Conservation (phyloP, 305 asterid species). For the Fraxinus albicans region DNA sequence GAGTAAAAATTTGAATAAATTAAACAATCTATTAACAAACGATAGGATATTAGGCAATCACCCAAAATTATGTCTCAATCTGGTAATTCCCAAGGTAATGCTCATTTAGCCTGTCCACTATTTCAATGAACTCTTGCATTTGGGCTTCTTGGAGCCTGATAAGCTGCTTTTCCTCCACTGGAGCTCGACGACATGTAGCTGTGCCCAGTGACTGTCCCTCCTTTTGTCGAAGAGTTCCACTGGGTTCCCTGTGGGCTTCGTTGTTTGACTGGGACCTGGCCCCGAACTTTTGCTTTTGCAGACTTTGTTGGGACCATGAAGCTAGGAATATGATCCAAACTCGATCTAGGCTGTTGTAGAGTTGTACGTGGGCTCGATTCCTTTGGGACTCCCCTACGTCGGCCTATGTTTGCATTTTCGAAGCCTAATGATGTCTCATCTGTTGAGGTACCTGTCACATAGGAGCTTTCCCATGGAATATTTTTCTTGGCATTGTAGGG, state of each 20-base stretch:
- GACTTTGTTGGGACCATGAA: slow-evolving; percentile 92
- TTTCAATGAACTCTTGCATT: slow-evolving; percentile 32
- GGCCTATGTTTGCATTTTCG: slow-evolving; percentile 39
- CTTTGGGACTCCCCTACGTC: slow-evolving; percentile 20
- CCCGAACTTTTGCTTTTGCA: slow-evolving; percentile 66
- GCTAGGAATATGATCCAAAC: slow-evolving; percentile 49
- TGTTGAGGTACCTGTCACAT: slow-evolving; percentile 27
- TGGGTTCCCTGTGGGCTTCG: slow-evolving; percentile 42
- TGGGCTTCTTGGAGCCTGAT: slow-evolving; percentile 68
- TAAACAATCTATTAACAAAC: slow-evolving; percentile 26
- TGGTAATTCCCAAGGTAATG: slow-evolving; percentile 52
- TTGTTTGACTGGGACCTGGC: slow-evolving; percentile 46
- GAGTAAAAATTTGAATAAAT: neutral
- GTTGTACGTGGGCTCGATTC: slow-evolving; percentile 49
- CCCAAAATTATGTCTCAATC: slow-evolving; percentile 44
- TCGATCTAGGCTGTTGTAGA: slow-evolving; percentile 31
- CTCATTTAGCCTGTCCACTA: slow-evolving; percentile 49
- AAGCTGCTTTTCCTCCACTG: slow-evolving; percentile 44
- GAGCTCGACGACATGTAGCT: slow-evolving; percentile 60
- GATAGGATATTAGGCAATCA: slow-evolving; percentile 24
- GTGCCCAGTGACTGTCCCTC: slow-evolving; percentile 32
- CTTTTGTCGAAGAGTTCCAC: slow-evolving; percentile 65
- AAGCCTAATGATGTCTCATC: slow-evolving; percentile 54
- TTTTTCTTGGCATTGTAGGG: slow-evolving; percentile 46
- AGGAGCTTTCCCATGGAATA: slow-evolving; percentile 44